These are phyloP conservation scores for Quercus cerris DNA, from an alignment of 306 rosid species.

Conservation along the genomic window DNA sequence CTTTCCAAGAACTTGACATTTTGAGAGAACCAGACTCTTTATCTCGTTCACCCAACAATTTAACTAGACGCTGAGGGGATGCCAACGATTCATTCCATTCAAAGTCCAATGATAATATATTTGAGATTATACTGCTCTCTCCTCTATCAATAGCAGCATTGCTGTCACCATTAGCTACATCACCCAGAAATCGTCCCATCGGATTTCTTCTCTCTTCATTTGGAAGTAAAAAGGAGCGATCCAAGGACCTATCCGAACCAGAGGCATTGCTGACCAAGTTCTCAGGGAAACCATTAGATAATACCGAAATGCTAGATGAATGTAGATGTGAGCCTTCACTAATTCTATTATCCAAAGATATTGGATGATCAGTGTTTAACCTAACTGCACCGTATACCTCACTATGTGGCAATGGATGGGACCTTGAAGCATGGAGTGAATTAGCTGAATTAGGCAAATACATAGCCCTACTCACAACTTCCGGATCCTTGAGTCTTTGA, in stretches of 20 bases:
- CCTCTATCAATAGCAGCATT: conserved; percentile 58
- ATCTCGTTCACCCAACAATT: conserved; percentile 56
- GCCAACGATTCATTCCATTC: conserved; percentile 64
- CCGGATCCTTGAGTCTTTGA: conserved; percentile 84
- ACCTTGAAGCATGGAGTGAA: conserved; percentile 32
- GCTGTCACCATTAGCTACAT: conserved; percentile 37
- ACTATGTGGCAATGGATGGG: conserved; percentile 32
- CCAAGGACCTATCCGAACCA: conserved; percentile 34
- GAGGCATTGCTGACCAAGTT: conserved; percentile 41
- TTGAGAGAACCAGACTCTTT: conserved; percentile 40
- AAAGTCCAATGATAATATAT: conserved; percentile 78
- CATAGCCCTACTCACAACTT: conserved; percentile 49
- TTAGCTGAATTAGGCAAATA: conserved; percentile 44
- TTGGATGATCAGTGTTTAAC: conserved; percentile 34
- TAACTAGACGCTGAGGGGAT: conserved; percentile 64
- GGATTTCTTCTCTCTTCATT: conserved; percentile 46
- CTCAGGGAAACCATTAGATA: conserved; percentile 50
- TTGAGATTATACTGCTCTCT: conserved; percentile 86
- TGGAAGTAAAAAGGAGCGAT: conserved; percentile 36
- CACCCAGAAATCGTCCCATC: conserved; percentile 40
- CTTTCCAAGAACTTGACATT: conserved; percentile 66
- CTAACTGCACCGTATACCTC: conserved; percentile 32
- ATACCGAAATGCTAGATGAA: conserved; percentile 31
- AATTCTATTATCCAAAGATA: conserved; percentile 33
- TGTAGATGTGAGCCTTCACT: conserved; percentile 37